These are phyloP conservation scores for Megacollybia marginata DNA, from an alignment of 768 basidiomycete genomes.

Conservation along the genomic window DNA sequence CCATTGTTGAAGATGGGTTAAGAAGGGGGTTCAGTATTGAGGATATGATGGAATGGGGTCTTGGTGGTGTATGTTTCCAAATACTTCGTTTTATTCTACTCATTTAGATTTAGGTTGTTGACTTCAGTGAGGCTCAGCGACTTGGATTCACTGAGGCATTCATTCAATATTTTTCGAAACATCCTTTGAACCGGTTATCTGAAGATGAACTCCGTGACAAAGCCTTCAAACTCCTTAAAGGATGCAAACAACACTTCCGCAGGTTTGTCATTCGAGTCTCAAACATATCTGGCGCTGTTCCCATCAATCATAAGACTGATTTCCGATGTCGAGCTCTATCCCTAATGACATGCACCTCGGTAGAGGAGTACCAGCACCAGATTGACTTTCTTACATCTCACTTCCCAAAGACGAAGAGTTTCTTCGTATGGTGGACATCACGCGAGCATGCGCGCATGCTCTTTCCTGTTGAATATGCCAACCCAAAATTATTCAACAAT, in stretches of 20 bases:
- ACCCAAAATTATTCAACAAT: constrained; percentile 20
- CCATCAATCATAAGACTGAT: constrained; percentile 1
- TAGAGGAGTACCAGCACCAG: no score
- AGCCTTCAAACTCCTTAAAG: constrained; percentile 13
- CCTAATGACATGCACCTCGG: background rate
- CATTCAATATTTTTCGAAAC: constrained; percentile 14
- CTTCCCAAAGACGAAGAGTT: no score
- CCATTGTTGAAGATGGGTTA: no score
- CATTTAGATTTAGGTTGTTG: constrained; percentile 26
- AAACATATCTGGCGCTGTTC: constrained; percentile 15
- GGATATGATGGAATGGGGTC: constrained; percentile 8
- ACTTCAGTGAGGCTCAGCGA: constrained; percentile 27
- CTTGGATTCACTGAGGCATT: constrained; percentile 22
- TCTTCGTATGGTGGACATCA: no score
- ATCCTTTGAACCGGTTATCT: background rate
- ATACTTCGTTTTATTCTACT: no score
- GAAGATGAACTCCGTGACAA: constrained; percentile 5
- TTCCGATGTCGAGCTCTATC: constrained; percentile 12
- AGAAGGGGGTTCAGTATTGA: no score
- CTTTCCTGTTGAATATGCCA: constrained; percentile 21
- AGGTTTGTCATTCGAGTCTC: constrained; percentile 19
- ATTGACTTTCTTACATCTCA: no score
- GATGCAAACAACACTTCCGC: constrained; percentile 24
- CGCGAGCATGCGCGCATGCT: constrained; percentile 21
- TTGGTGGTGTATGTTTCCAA: background rate